Evolutionary conservation across 345 rosid genomes (phyloP).

Genomic region (Eucalyptus cloeziana): DNA sequence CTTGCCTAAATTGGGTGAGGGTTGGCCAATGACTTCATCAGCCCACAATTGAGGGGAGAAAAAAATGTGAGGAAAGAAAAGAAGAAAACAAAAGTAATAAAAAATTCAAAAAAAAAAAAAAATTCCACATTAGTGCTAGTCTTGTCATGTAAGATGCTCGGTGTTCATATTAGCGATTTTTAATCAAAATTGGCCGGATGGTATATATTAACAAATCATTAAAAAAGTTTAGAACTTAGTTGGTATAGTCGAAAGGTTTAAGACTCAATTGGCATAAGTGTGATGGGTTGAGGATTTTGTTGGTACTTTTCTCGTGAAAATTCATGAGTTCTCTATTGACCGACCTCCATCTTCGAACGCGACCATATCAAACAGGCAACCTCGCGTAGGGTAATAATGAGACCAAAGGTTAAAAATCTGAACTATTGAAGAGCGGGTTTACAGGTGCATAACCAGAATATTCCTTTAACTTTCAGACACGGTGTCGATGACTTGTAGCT

Average conservation of each 20-base stretch:
- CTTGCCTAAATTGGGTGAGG: not conserved
- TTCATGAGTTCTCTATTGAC: not conserved
- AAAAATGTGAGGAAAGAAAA: not conserved
- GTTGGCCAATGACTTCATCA: not conserved
- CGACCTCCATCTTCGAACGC: not conserved
- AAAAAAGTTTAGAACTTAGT: accelerated
- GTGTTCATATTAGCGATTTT: too few species aligned
- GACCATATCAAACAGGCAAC: not conserved
- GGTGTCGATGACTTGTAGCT: not conserved
- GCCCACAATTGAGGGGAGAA: too few species aligned
- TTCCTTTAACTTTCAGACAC: not conserved
- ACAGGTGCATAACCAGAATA: not conserved
- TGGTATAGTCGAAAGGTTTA: accelerated
- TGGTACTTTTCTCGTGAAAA: too few species aligned
- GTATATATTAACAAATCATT: too few species aligned
- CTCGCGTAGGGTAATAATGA: not conserved
- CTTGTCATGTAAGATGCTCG: accelerated
- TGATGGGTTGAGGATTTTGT: too few species aligned
- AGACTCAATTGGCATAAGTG: too few species aligned
- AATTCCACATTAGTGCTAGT: accelerated
- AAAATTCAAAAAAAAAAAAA: too few species aligned
- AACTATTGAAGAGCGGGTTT: not conserved
- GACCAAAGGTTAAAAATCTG: not conserved
- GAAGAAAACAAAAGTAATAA: too few species aligned
- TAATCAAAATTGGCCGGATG: accelerated